phyloP scores from a whole-genome alignment of 2,329 filamentous ascomycete genomes.

The Hymenoscyphus albidus region DNA sequence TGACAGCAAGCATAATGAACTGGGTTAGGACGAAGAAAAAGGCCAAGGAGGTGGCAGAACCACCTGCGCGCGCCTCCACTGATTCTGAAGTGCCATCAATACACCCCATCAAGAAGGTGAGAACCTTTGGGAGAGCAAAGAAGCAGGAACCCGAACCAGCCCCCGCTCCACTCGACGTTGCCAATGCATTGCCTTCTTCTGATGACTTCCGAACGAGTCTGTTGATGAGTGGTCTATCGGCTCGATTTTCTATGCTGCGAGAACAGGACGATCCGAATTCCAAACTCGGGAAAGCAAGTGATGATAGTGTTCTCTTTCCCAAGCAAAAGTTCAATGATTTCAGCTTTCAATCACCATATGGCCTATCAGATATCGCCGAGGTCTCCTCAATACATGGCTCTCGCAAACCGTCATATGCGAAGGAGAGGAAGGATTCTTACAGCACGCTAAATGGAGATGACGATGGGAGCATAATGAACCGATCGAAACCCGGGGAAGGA shows the following conservation, averaged over 20 bases:
- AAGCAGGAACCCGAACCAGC: conserved; percentile 45
- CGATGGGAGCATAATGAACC: conserved; percentile 76
- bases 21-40: conserved; percentile 73
- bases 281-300: conserved; percentile 87
- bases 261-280: conserved; percentile 91
- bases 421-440: conserved; percentile 60
- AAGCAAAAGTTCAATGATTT: conserved; percentile 73
- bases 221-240: conserved; percentile 90
- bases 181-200: conserved; percentile 68
- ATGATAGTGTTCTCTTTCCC: conserved; percentile 82
- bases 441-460: conserved; percentile 61
- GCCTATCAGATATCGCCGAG: conserved; percentile 82
- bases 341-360: conserved; percentile 40
- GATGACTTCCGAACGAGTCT: conserved; percentile 95
- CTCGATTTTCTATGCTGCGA: conserved; percentile 92
- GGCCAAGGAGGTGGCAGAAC: conserved; percentile 52
- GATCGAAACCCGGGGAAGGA: conserved; percentile 78
- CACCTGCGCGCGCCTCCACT: conserved; percentile 46
- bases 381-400: conserved; percentile 73
- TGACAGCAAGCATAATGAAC: conserved; percentile 56
- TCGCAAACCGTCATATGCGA: conserved; percentile 53
- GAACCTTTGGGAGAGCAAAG: conserved; percentile 55
- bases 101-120: conserved; percentile 41
- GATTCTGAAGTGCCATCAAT: conserved; percentile 47
- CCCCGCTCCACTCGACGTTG: conserved; percentile 65